Conservation (phyloP, 1,139 yeast genomes). For the Yamadazyma buinensis region DNA sequence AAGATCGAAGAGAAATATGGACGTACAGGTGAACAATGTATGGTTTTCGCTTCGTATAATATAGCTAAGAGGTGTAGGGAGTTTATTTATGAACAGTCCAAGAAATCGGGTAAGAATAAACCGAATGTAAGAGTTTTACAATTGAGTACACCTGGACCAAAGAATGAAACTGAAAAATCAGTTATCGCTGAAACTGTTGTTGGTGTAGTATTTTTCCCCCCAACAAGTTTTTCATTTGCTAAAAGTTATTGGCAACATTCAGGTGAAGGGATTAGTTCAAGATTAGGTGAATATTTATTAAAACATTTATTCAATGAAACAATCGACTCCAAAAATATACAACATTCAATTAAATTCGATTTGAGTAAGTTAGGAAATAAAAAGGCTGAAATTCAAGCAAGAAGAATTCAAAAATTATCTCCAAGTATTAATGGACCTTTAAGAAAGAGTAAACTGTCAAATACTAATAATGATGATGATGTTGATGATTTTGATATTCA, state of each 20-base stretch:
- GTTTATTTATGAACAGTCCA: constrained; percentile 47
- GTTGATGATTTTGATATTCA: constrained; percentile 61
- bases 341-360: constrained; percentile 10
- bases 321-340: constrained; percentile 1
- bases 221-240: constrained; percentile 53
- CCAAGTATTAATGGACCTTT: constrained; percentile 15
- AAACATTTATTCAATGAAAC: constrained; percentile 50
- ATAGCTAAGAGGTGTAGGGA: constrained; percentile 85
- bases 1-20: constrained; percentile 62
- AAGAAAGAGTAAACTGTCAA: not conserved
- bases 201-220: constrained; percentile 74
- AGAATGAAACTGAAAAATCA: constrained; percentile 53
- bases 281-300: constrained; percentile 81
- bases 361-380: constrained; percentile 18
- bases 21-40: constrained; percentile 65
- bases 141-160: constrained; percentile 70
- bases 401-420: constrained; percentile 32
- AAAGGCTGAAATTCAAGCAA: constrained; percentile 34
- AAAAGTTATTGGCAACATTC: constrained; percentile 95
- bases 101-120: constrained; percentile 4
- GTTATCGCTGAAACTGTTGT: constrained; percentile 62
- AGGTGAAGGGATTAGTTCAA: constrained; percentile 90
- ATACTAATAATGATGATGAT: constrained; percentile 22
- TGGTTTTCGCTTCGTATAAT: constrained; percentile 73
- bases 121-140: constrained; percentile 65